Evolutionary conservation across 306 rosid species (phyloP).

Genomic region (Dryas alaskensis): DNA sequence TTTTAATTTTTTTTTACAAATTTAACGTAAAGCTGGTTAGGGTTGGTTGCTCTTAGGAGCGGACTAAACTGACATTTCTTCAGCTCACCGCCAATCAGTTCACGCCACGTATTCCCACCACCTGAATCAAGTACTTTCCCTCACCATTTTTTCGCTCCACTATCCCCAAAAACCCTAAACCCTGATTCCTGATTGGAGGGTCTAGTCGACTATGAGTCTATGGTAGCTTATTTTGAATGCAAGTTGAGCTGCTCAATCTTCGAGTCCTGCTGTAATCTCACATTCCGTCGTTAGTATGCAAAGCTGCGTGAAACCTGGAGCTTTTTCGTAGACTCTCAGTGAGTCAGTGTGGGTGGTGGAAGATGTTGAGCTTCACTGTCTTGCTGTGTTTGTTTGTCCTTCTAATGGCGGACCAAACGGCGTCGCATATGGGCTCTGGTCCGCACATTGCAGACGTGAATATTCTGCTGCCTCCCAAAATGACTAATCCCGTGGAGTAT

Average conservation of each 20-base stretch:
- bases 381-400: constrained; percentile 29
- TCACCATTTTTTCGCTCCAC: background rate
- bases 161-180: constrained; percentile 22
- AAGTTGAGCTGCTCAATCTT: background rate
- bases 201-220: background rate
- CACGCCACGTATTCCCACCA: constrained; percentile 14
- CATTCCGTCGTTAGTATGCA: background rate
- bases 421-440: constrained; percentile 51
- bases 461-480: constrained; percentile 74
- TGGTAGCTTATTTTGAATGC: background rate
- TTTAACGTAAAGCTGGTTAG: too few relatives aligned
- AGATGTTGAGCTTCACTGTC: constrained; percentile 29
- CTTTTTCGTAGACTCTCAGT: background rate
- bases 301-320: constrained; percentile 6
- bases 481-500: constrained; percentile 79
- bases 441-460: constrained; percentile 93
- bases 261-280: background rate
- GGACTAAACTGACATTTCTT: background rate
- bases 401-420: constrained; percentile 25
- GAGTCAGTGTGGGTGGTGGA: background rate
- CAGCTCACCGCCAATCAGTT: constrained; percentile 4
- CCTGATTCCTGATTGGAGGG: background rate
- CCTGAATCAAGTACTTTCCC: background rate
- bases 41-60: too few relatives aligned
- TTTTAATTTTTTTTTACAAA: too few relatives aligned